phyloP scores from a whole-genome alignment of 805 yeast genomes.

The Vanderwaltozyma tropicalis region DNA sequence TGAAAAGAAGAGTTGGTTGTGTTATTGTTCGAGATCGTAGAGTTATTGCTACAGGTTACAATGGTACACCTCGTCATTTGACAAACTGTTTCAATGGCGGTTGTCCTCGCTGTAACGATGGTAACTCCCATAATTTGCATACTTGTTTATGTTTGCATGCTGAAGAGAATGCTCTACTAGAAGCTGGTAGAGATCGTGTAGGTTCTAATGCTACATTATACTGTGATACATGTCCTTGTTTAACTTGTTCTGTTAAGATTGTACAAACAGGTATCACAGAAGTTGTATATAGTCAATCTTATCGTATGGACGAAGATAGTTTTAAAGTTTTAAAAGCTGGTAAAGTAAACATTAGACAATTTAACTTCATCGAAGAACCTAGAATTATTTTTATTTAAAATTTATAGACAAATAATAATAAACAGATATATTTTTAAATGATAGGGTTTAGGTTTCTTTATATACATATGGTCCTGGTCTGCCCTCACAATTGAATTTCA shows the following conservation, averaged over 20 bases:
- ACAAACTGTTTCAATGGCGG: constrained; percentile 94
- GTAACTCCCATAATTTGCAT: constrained; percentile 53
- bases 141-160: constrained; percentile 95
- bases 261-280: constrained; percentile 86
- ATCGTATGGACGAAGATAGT: constrained; percentile 81
- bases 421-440: neutral
- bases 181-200: constrained; percentile 84
- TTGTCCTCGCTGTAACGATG: constrained; percentile 77
- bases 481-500: constrained; percentile 30
- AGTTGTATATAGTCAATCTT: constrained; percentile 86
- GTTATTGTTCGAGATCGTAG: constrained; percentile 79
- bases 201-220: constrained; percentile 56
- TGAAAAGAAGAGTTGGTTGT: constrained; percentile 96
- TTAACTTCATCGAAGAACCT: constrained; percentile 25
- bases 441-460: constrained; percentile 29
- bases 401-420: neutral
- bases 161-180: constrained; percentile 90
- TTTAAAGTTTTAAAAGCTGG: constrained; percentile 64
- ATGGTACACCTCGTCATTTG: constrained; percentile 89
- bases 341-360: constrained; percentile 61
- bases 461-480: constrained; percentile 54
- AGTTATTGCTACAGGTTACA: constrained; percentile 92
- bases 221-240: constrained; percentile 95
- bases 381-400: constrained; percentile 13
- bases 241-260: constrained; percentile 90